Base-by-base conservation (phyloP, 208 protist species). In the Leishmania turanica region DNA sequence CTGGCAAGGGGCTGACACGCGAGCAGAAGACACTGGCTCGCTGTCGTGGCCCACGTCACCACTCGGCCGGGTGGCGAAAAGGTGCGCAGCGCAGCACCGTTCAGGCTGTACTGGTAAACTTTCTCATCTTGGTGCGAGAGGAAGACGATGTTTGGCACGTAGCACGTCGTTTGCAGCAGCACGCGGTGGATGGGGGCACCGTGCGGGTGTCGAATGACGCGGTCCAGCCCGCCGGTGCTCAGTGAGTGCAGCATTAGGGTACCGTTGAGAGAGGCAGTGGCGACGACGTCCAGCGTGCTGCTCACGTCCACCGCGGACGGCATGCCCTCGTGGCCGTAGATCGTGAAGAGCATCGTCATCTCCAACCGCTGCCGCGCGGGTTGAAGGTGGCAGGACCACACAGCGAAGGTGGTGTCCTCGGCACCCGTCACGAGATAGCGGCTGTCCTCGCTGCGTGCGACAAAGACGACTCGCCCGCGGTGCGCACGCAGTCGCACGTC, bases 331-430 rank as follows among this genome's bases (percentile, higher is more conserved):
- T 98, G 96, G 58, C 91, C 91, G 80, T 92, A 91, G 9, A 98
- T 91, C 34, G 88, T 92, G 79, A 96, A 97, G 54, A 92, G 78
- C n/a, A 94, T 62, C 40, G 90, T 75, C 64, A 93, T 90, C 56
- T 88, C 81, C 34, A 96, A 84, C 78, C 85, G 88, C 27, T 69
- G 81, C 21, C 82, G 82, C n/a, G 81, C 75, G 7, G 78, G 78
- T 45, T 90, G 76, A 40, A 91, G 58, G 49, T 88, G 83, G 80
- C 92, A 96, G 37, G 78, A 85, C 95, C 95, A 98, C 27, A 98
- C 90, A 75, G 95, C 89, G 80, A 97, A 97, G 17, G 95, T 98
- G 0, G 96, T 98, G 83, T 98, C 96, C 89, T 96, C 90, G 15
- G 91, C 85, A 9, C 95, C 95, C 9, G 90, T 97, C 40, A 98